These are phyloP conservation scores for Cardamine resedifolia DNA, from an alignment of 345 rosid genomes.

Conservation along the genomic window DNA sequence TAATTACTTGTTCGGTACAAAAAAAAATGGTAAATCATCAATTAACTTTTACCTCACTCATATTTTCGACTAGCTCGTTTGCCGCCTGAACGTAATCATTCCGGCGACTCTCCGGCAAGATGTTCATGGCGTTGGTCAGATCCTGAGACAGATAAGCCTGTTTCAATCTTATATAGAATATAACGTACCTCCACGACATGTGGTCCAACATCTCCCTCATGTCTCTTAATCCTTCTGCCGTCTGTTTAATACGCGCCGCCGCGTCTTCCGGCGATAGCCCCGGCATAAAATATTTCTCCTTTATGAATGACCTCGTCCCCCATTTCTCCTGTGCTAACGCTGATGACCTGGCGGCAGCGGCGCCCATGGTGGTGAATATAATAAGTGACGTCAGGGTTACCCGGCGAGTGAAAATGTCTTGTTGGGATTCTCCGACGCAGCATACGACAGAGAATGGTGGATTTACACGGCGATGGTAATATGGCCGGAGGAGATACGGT, in stretches of 20 bases:
- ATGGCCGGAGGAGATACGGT: conserved; percentile 42
- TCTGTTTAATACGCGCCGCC: conserved; percentile 81
- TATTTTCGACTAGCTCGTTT: conserved; percentile 68
- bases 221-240: conserved; percentile 78
- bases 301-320: conserved; percentile 74
- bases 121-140: conserved; percentile 62
- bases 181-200: conserved; percentile 91
- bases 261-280: conserved; percentile 77
- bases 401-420: conserved; percentile 39
- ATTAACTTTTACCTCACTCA: conserved; percentile 57
- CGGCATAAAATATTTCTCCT: conserved; percentile 69
- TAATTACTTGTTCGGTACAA: not conserved
- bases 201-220: conserved; percentile 81
- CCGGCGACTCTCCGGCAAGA: conserved; percentile 56
- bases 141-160: conserved; percentile 78
- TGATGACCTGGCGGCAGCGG: conserved; percentile 29
- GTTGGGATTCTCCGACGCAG: conserved; percentile 27
- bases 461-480: conserved; percentile 21
- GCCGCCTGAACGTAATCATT: conserved; percentile 67
- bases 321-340: conserved; percentile 68
- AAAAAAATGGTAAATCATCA: not conserved
- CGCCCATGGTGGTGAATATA: conserved; percentile 41
- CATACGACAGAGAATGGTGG: conserved; percentile 35
- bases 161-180: conserved; percentile 74
- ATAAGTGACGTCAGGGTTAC: conserved; percentile 44